A percentile compares a stretch with the other conserved stretches of the same genome.
phyloP scores from a whole-genome alignment of 2,329 filamentous ascomycete species.

The Purpureocillium takamizusanense region DNA sequence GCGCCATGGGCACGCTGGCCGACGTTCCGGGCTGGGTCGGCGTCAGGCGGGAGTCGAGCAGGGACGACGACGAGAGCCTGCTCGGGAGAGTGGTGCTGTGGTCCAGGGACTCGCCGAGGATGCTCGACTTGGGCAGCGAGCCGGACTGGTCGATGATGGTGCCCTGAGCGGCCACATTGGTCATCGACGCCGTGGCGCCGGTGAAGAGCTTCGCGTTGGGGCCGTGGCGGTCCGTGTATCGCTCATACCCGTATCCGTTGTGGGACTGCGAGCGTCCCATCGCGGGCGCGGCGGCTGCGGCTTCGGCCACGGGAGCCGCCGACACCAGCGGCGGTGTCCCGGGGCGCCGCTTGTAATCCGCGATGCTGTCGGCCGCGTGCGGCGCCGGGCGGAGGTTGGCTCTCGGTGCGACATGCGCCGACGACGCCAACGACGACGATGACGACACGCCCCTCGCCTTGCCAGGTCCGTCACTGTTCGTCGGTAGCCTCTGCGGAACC shows the following conservation, averaged over 20 bases:
- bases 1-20: conserved; percentile 39
- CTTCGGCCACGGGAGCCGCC: background rate
- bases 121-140: conserved; percentile 18
- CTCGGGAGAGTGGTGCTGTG: conserved; percentile 14
- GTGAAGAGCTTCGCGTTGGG: conserved; percentile 18
- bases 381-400: too few relatives aligned
- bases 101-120: conserved; percentile 9
- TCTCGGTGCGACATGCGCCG: too few relatives aligned
- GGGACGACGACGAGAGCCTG: conserved; percentile 13
- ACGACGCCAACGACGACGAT: conserved; percentile 3
- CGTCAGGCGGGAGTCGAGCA: conserved; percentile 30
- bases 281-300: conserved; percentile 8
- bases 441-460: conserved; percentile 4
- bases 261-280: conserved; percentile 24
- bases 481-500: conserved; percentile 8
- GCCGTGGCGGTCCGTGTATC: conserved; percentile 5
- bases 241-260: conserved; percentile 15
- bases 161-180: conserved; percentile 31
- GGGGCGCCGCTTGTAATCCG: background rate
- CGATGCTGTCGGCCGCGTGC: background rate
- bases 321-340: too few relatives aligned
- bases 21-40: conserved; percentile 40
- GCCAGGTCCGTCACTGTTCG: conserved; percentile 7
- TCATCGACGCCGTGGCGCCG: conserved; percentile 27
- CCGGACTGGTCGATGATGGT: conserved; percentile 33